Base-by-base conservation (phyloP, 1,284 basidiomycete species). In the Puccinia horiana region DNA sequence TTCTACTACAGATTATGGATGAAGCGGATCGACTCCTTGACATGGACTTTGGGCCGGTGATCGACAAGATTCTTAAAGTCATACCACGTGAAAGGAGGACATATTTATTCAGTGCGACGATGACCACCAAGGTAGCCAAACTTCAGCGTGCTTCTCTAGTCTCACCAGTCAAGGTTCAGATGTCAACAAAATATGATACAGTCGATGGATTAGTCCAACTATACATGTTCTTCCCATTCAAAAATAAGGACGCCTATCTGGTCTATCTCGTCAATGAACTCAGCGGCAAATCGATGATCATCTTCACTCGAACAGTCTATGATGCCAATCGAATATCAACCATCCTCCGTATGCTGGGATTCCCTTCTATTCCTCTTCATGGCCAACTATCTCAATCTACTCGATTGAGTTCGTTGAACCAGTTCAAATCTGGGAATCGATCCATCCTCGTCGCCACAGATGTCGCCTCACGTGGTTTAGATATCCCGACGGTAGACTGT, bases 81-180 rank as follows among this genome's bases (percentile, higher is more conserved):
- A 93, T 99, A 84, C 97, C 97, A 26, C 93, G 92, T 86, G 96
- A 99, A 86, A 91, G 97, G 29, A 93, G 92, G 49, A 99, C 97
- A 0, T 98, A 96, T 87, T 90, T 99, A 0, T 99, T 97, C 89
- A 97, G 95, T 20, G 97, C 97, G 0, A 99, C 97, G n/a, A 99
- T 99, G 96, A 98, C 96, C 1, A 97, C 95, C 32, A 99, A 98
- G 88, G 95, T 99, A 14, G 95, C 94, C 35, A 98, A 99, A 88
- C 89, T 99, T 11, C 96, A 99, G 87, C 89, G 97, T 80, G 96
- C 97, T n/a, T 95, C 93, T 89, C 89, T 99, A 85, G 91, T 91
- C 77, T 97, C 97, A 86, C 97, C 97, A 9, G 91, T 98, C n/a
- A 91, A 94, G 84, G 92, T 99, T 9, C 95, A 99, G 88, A 95